A percentile compares a stretch with the other conserved stretches of the same genome.
Conservation (phyloP, 495 filamentous ascomycete species). For the Podospora tetraspora region DNA sequence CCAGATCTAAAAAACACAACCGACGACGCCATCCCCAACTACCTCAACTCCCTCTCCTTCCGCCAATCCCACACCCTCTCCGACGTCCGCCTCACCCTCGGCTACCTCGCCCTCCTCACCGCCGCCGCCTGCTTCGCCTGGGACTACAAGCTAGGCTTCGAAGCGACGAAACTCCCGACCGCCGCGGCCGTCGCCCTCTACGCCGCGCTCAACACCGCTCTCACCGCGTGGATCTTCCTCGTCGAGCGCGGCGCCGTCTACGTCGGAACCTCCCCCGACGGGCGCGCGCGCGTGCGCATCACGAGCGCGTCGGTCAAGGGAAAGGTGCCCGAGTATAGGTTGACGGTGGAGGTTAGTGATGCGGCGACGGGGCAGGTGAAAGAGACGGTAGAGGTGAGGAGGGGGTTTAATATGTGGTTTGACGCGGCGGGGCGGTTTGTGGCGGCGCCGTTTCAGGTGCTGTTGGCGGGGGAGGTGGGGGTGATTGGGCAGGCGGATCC, state of each 20-base stretch:
- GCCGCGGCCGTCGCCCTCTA: slow-evolving; percentile 72
- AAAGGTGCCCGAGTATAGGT: slow-evolving; percentile 65
- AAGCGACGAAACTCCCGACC: slow-evolving; percentile 69
- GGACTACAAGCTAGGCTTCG: slow-evolving; percentile 88
- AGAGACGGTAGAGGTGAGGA: slow-evolving; percentile 51
- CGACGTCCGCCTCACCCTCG: slow-evolving; percentile 75
- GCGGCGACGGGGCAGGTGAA: slow-evolving; percentile 40
- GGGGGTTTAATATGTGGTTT: slow-evolving; percentile 84
- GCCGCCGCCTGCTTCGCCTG: slow-evolving; percentile 78
- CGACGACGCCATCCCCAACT: slow-evolving; percentile 90
- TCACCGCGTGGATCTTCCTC: slow-evolving; percentile 82
- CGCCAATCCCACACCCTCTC: slow-evolving; percentile 70
- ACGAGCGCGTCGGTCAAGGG: slow-evolving; percentile 67
- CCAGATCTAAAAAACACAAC: slow-evolving; percentile 92
- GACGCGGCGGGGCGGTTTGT: slow-evolving; percentile 76
- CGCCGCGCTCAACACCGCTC: slow-evolving; percentile 67
- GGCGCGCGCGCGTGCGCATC: slow-evolving; percentile 55
- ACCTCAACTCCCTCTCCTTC: slow-evolving; percentile 80
- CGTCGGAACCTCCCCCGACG: slow-evolving; percentile 49
- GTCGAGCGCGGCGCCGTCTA: slow-evolving; percentile 82
- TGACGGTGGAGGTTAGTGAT: slow-evolving; percentile 54
- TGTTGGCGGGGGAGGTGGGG: slow-evolving; percentile 66
- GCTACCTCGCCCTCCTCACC: slow-evolving; percentile 76
- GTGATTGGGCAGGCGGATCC: slow-evolving; percentile 64
- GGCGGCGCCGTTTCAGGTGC: slow-evolving; percentile 73